A percentile compares a stretch with the other conserved stretches of the same genome.
Conservation (phyloP, 176 grass and related monocot species). For the Avena atlantica region DNA sequence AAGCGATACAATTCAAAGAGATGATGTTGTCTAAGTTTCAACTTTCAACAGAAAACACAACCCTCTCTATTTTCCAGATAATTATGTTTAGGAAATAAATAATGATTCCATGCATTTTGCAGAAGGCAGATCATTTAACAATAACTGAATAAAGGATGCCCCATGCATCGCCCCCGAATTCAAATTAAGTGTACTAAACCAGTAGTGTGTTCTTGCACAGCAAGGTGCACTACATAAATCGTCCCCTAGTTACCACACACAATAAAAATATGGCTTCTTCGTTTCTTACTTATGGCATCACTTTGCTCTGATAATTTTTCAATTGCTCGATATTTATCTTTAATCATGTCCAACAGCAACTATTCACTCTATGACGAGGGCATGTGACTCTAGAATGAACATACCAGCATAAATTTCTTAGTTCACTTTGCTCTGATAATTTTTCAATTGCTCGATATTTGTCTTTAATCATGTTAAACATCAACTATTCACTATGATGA, state of each 20-base stretch:
- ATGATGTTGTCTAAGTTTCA: background rate
- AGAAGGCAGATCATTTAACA: background rate
- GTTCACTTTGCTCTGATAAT: background rate
- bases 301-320: background rate
- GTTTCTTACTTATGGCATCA: background rate
- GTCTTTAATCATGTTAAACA: background rate
- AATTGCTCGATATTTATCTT: background rate
- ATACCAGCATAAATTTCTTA: background rate
- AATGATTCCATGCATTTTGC: conserved; percentile 1
- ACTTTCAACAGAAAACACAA: background rate
- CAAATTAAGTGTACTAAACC: background rate
- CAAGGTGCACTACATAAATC: background rate
- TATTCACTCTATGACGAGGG: background rate
- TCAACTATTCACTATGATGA: background rate
- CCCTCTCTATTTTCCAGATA: background rate
- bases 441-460: background rate
- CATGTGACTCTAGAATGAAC: background rate
- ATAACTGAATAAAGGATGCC: background rate
- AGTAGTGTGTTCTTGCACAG: background rate
- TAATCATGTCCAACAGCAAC: background rate
- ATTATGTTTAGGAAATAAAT: conserved; percentile 10
- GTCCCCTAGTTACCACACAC: background rate
- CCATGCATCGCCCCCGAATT: background rate
- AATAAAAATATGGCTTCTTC: background rate
- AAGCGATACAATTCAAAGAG: background rate